Conservation (phyloP, 164 flowering plant genomes). For the Stephania yunnanensis region DNA sequence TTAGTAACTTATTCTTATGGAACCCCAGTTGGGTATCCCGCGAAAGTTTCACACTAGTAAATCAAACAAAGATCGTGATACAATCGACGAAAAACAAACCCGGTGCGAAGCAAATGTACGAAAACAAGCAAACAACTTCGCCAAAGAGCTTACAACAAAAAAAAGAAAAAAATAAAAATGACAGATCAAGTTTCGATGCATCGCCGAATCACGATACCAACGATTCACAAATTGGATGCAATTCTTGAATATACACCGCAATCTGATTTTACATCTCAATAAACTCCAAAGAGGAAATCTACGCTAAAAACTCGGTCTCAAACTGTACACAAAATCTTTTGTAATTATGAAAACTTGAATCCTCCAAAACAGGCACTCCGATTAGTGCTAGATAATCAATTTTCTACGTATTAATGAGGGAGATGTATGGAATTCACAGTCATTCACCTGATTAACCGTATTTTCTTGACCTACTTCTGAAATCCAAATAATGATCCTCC, state of each 20-base stretch:
- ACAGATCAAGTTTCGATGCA: slow-evolving; percentile 23
- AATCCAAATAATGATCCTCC: slow-evolving; percentile 25
- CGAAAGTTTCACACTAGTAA: slow-evolving; percentile 32
- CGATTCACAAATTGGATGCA: slow-evolving; percentile 18
- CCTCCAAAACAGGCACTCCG: slow-evolving; percentile 32
- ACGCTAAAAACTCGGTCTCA: slow-evolving; percentile 26
- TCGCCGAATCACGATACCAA: slow-evolving; percentile 21
- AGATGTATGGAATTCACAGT: slow-evolving; percentile 24
- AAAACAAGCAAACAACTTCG: slow-evolving; percentile 32
- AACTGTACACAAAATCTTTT: slow-evolving; percentile 38
- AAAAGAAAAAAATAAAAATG: slow-evolving; percentile 8
- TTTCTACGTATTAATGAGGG: slow-evolving; percentile 22
- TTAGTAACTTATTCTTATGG: slow-evolving; percentile 25
- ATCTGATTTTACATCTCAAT: slow-evolving; percentile 43
- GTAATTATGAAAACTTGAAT: slow-evolving; percentile 18
- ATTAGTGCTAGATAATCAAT: slow-evolving; percentile 38
- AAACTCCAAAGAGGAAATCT: slow-evolving; percentile 30
- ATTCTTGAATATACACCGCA: slow-evolving; percentile 28
- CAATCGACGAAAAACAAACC: slow-evolving; percentile 21
- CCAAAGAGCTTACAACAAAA: slow-evolving; percentile 28
- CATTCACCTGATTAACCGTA: slow-evolving; percentile 23
- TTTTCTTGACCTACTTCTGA: slow-evolving; percentile 32
- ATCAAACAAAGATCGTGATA: slow-evolving; percentile 28
- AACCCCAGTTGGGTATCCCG: slow-evolving; percentile 21
- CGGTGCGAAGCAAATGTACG: slow-evolving; percentile 17